Evolutionary conservation across 2,329 filamentous ascomycete species (phyloP), one percentile per base, ranked within the genome.

Genomic region (Talaromyces albobiverticillius): DNA sequence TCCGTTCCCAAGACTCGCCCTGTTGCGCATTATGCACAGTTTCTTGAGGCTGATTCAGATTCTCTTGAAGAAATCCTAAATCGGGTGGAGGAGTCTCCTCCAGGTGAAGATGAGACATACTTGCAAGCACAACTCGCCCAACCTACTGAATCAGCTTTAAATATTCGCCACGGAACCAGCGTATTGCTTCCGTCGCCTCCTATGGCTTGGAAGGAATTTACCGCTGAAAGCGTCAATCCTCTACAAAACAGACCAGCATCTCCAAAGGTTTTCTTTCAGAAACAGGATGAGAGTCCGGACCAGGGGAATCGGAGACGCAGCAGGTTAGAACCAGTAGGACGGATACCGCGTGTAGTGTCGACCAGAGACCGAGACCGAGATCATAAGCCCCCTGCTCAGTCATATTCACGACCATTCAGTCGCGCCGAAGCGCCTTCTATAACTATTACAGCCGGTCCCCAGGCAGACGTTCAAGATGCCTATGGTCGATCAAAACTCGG

Each of bases 401-500:
- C 90, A 29, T 96, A 96, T 68, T 96, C 92, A 3, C 80, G 90
- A 8, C 90, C 92, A 0, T 95, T 96, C 66, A 79, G 84, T 61
- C 61, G 63, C 16, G 73, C 66, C 3, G 72, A 76, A 14, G 70
- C 72, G 3, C 75, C 79, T 46, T 75, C 76, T 5, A 47, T 73
- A 34, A 59, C 67, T 9, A 67, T 64, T 6, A 67, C 64, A 6
- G 57, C 65, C 51, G 49, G 65, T 45, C 55, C 59, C 23, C 51
- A 49, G 56, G 61, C 42, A 60, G 60, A 56, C 54, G 66, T 57
- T 57, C 62, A 54, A 51, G 64, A 57, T 57, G 57, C 32, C 26
- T 65, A 41, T 59, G 65, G 46, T 45, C 59, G 57, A 46, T 58
- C 63, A 22, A 51, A 60, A 32, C 55, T 64, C 16, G 61, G 59